These are phyloP conservation scores for Pleurostoma richardsiae DNA, from an alignment of 2,329 filamentous ascomycete genomes.

Conservation along the genomic window DNA sequence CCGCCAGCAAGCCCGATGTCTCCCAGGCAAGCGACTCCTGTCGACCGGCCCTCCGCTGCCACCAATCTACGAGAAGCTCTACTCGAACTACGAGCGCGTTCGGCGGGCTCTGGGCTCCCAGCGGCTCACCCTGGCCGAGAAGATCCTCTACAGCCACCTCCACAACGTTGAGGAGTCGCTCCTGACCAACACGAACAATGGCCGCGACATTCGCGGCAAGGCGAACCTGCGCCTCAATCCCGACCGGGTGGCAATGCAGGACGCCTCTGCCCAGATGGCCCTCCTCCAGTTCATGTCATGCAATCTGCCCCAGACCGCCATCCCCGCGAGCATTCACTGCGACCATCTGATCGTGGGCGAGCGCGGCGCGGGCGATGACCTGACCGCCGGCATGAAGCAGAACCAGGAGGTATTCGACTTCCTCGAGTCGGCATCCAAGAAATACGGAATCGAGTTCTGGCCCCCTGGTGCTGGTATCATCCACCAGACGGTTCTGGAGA, in stretches of 20 bases:
- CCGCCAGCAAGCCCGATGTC: conserved; percentile 23
- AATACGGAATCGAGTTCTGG: conserved; percentile 95
- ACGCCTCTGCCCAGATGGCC: conserved; percentile 98
- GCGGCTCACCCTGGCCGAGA: conserved; percentile 85
- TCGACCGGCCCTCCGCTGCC: conserved; percentile 39
- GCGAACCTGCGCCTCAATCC: conserved; percentile 96
- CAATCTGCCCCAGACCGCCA: conserved; percentile 79
- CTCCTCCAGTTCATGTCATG: conserved; percentile 98
- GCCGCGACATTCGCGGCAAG: conserved; percentile 74
- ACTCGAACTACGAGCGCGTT: conserved; percentile 72
- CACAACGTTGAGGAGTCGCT: conserved; percentile 86
- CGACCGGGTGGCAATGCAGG: conserved; percentile 97
- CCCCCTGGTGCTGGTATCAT: conserved; percentile 91
- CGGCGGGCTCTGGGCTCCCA: conserved; percentile 62
- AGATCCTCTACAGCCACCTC: conserved; percentile 96
- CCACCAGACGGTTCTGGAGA: conserved; percentile 96
- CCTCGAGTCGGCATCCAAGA: conserved; percentile 83
- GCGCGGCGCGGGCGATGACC: conserved; percentile 79
- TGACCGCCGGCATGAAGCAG: conserved; percentile 77
- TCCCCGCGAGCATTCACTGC: conserved; percentile 96
- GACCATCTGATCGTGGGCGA: conserved; percentile 98
- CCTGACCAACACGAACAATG: conserved; percentile 76
- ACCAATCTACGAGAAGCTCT: conserved; percentile 78
- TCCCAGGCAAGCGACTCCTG: conserved; percentile 19
- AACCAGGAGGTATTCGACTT: conserved; percentile 99